Evolutionary conservation across 176 grass and related monocot genomes (phyloP).

Genomic region (Eremochloa ophiuroides): DNA sequence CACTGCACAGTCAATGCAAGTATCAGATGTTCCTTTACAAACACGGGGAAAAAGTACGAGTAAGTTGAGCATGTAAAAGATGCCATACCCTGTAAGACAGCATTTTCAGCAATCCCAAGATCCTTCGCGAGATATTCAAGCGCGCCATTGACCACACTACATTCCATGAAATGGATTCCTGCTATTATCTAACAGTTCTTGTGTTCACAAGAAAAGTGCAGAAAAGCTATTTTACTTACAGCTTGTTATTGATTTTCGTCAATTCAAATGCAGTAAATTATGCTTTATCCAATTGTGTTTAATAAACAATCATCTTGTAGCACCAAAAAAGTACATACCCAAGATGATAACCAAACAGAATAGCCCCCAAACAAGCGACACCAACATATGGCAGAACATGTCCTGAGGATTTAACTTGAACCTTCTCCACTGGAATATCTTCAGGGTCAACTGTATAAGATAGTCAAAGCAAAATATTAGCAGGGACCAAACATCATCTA

Average conservation of each 20-base stretch:
- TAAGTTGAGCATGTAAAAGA: slow-evolving; percentile 2
- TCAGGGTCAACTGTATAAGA: slow-evolving; percentile 62
- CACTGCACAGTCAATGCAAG: neutral
- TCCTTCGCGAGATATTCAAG: slow-evolving; percentile 94
- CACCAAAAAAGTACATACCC: slow-evolving; percentile 42
- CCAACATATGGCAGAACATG: slow-evolving; percentile 91
- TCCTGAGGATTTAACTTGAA: slow-evolving; percentile 69
- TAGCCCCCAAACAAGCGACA: slow-evolving; percentile 92
- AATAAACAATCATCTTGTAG: neutral
- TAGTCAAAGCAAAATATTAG: neutral
- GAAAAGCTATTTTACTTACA: neutral
- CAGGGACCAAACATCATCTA: neutral
- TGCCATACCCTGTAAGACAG: slow-evolving; percentile 69
- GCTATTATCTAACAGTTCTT: neutral
- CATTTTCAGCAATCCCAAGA: slow-evolving; percentile 75
- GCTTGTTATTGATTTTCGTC: neutral
- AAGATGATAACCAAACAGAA: slow-evolving; percentile 98
- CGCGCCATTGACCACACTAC: slow-evolving; percentile 90
- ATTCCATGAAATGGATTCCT: slow-evolving; percentile 12
- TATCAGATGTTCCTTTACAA: neutral
- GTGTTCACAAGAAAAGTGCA: neutral
- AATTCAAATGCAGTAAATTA: neutral
- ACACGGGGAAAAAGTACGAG: neutral
- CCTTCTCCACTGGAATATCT: slow-evolving; percentile 53
- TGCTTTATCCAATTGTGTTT: neutral